Evolutionary conservation across 345 rosid species (phyloP), one percentile per base, ranked within the genome.

Genomic region (Salix exigua): DNA sequence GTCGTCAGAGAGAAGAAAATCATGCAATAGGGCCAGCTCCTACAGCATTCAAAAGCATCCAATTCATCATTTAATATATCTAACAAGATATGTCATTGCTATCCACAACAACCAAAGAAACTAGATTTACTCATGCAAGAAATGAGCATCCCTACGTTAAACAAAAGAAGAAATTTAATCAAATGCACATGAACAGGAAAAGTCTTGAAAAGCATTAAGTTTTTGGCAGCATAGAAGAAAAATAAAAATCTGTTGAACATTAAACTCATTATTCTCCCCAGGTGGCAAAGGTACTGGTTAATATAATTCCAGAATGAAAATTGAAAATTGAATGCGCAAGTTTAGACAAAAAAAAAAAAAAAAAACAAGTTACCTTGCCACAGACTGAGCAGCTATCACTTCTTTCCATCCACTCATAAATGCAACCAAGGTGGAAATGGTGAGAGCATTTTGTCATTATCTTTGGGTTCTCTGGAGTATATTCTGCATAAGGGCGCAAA

Each of bases 341-440:
- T 68, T 33, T 44, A 64, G 19, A 42, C 5, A 73, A 37, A 26
- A 73, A 18, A 70, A 37, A 26, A 73, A 18, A 70, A 37, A 62
- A 48, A 73, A 78, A 64, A 62, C 4, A 44, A 75, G 71, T 75
- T 86, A 96, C 99, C 99, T 91, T 92, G 81, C 99, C 97, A 78
- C 99, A 96, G 77, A 96, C 96, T 28, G 99, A 98, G 82, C 99
- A 96, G 84, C 79, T 87, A 48, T 96, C 98, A 86, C 98, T 96
- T 91, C 98, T 93, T 87, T 96, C 99, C 98, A 89, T 96, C 99
- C 99, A 96, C 83, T 93, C 99, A 74, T 93, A 96, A 82, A 96
- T 96, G 89, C 99, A 96, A 85, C 98, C 87, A 70, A 96, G 99
- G 79, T 96, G 99, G 86, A 89, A 96, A 90, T 93, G 97, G 84